Conservation (phyloP, 1,284 basidiomycete genomes). For the Ceratobasidium sp. region DNA sequence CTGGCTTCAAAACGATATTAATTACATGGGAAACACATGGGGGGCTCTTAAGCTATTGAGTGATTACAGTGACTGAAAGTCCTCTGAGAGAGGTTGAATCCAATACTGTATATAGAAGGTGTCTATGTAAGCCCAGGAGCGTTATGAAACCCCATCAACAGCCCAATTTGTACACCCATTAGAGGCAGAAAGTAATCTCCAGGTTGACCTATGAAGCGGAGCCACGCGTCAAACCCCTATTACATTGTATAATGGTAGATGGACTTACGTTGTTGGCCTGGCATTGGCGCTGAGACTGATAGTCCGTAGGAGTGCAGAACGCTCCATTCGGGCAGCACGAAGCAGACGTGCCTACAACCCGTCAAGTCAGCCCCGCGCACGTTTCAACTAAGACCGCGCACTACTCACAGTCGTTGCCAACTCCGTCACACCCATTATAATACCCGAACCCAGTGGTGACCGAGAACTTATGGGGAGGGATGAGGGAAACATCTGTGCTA, state of each 20-base stretch:
- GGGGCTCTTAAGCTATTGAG: too few relatives aligned
- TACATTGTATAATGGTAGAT: neutral
- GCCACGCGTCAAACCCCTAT: neutral
- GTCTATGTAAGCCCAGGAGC: too few relatives aligned
- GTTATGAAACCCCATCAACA: too few relatives aligned
- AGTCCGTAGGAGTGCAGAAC: slow-evolving; percentile 57
- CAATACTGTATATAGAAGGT: too few relatives aligned
- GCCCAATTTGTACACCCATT: too few relatives aligned
- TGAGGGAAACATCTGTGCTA: slow-evolving; percentile 63
- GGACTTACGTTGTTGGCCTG: slow-evolving; percentile 57
- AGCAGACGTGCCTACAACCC: slow-evolving; percentile 46
- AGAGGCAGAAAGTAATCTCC: slow-evolving; percentile 50
- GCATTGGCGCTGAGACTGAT: slow-evolving; percentile 59
- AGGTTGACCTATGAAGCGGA: slow-evolving; percentile 49
- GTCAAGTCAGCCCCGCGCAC: neutral
- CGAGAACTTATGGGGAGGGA: slow-evolving; percentile 61
- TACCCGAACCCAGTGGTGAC: slow-evolving; percentile 63
- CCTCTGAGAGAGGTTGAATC: too few relatives aligned
- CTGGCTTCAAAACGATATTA: too few relatives aligned
- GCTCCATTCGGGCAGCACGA: slow-evolving; percentile 56
- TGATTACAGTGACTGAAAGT: too few relatives aligned
- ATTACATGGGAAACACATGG: too few relatives aligned
- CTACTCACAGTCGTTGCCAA: slow-evolving; percentile 59
- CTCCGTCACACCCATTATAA: slow-evolving; percentile 61
- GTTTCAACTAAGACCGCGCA: slow-evolving; percentile 43